Evolutionary conservation across 164 flowering plant genomes (phyloP).

Genomic region (Vitis cinerea): DNA sequence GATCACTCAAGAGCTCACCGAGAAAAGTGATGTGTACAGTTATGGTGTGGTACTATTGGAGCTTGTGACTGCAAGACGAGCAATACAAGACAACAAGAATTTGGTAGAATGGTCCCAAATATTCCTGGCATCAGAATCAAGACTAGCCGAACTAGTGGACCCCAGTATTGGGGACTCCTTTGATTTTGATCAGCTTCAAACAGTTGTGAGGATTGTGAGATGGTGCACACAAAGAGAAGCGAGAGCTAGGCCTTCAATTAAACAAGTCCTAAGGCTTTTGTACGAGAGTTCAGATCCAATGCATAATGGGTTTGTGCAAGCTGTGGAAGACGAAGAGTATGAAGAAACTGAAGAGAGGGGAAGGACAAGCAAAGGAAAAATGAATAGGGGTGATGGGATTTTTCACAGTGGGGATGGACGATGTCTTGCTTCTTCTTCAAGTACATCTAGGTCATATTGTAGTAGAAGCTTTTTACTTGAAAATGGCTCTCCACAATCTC

Average conservation of each 20-base stretch:
- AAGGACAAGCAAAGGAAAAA: constrained; percentile 53
- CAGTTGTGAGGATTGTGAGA: constrained; percentile 56
- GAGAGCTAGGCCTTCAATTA: constrained; percentile 81
- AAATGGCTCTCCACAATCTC: constrained; percentile 78
- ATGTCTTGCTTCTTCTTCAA: constrained; percentile 82
- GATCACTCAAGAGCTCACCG: constrained; percentile 84
- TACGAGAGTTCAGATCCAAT: constrained; percentile 79
- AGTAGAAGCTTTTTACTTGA: constrained; percentile 92
- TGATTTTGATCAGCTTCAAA: constrained; percentile 77
- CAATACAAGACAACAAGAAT: constrained; percentile 79
- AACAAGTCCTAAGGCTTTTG: constrained; percentile 83
- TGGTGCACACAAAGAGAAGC: constrained; percentile 97
- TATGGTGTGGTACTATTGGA: constrained; percentile 91
- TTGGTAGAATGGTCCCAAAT: constrained; percentile 83
- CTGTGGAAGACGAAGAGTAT: constrained; percentile 68
- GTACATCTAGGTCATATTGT: constrained; percentile 88
- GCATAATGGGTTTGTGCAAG: constrained; percentile 60
- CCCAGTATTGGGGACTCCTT: constrained; percentile 56
- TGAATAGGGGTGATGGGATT: constrained; percentile 40
- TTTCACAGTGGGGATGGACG: constrained; percentile 77
- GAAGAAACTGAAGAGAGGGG: constrained; percentile 44
- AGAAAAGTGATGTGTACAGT: constrained; percentile 95
- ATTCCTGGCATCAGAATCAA: constrained; percentile 53
- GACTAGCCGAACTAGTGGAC: constrained; percentile 71
- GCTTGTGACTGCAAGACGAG: constrained; percentile 70